A percentile compares a stretch with the other conserved stretches of the same genome.
Evolutionary conservation across 352 stramenopile species (phyloP).

Genomic region (Globisporangium viniferum): DNA sequence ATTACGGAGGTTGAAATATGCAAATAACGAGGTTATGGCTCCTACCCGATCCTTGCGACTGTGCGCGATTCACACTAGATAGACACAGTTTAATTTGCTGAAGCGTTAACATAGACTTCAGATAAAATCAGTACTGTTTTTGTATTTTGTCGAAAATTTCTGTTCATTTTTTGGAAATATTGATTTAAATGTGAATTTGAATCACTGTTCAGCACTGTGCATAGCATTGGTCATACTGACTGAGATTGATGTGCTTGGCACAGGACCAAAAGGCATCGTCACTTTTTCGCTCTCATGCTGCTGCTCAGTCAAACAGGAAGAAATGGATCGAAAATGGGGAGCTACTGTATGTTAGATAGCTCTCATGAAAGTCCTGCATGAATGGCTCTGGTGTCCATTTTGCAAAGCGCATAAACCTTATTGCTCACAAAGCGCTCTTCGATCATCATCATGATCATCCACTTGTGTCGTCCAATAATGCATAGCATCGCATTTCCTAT

Average conservation of each 20-base stretch:
- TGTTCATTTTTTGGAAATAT: background rate
- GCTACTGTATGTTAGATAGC: background rate
- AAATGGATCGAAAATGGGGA: background rate
- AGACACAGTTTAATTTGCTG: background rate
- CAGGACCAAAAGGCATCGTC: background rate
- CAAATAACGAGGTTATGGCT: background rate
- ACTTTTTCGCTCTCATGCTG: background rate
- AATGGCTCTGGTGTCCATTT: background rate
- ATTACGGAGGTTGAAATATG: background rate
- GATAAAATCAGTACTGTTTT: no score
- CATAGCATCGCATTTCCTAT: background rate
- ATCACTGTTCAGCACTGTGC: background rate
- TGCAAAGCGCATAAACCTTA: background rate
- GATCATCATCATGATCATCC: background rate
- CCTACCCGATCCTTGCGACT: slow-evolving; percentile 3
- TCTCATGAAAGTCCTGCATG: background rate
- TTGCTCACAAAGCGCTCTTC: background rate
- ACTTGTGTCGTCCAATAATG: background rate
- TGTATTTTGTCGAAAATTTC: no score
- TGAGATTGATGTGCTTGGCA: background rate
- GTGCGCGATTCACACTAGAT: background rate
- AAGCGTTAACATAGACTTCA: no score
- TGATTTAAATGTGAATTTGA: background rate
- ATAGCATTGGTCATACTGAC: background rate
- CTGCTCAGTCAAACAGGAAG: no score